phyloP scores from a whole-genome alignment of 1,284 basidiomycete genomes.

The Vanrija pseudolonga region DNA sequence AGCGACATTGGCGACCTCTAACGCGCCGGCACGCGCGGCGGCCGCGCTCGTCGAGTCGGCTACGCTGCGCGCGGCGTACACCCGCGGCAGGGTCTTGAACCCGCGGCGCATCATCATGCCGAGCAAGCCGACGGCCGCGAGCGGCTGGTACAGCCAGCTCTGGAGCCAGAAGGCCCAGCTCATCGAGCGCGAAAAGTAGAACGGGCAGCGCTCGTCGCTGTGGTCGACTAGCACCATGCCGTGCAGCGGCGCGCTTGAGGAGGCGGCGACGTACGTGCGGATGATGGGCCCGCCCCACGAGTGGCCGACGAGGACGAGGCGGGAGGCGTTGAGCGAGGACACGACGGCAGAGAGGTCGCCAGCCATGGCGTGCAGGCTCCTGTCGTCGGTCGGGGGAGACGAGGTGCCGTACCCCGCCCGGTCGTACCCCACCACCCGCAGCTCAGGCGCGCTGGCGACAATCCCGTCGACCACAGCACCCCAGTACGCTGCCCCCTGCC shows the following conservation, averaged over 20 bases:
- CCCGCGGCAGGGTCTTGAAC: not conserved
- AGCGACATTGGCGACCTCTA: constrained; percentile 2
- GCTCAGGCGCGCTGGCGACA: not conserved
- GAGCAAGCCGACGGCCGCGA: not conserved
- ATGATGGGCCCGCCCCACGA: constrained; percentile 4
- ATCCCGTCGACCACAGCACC: not conserved
- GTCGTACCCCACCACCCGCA: constrained; percentile 3
- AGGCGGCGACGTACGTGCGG: not conserved
- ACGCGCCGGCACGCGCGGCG: not conserved
- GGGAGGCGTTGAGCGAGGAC: not conserved
- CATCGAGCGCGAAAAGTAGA: constrained; percentile 2
- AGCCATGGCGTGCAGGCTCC: constrained; percentile 2
- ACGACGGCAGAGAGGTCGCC: not conserved
- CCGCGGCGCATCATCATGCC: not conserved
- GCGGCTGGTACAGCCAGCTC: constrained; percentile 3
- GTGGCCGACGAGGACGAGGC: constrained; percentile 6
- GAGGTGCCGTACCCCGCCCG: constrained; percentile 2
- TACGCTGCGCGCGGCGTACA: not conserved
- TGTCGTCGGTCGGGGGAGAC: not conserved
- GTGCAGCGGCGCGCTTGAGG: not conserved
- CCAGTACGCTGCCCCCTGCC: not conserved
- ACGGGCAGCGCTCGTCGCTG: constrained; percentile 1
- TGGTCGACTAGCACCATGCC: constrained; percentile 5
- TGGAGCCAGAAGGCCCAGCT: constrained; percentile 1
- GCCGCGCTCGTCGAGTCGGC: not conserved